Evolutionary conservation across 1,284 basidiomycete species (phyloP), one percentile per base, ranked within the genome.

Genomic region (Sphagnurus paluster): DNA sequence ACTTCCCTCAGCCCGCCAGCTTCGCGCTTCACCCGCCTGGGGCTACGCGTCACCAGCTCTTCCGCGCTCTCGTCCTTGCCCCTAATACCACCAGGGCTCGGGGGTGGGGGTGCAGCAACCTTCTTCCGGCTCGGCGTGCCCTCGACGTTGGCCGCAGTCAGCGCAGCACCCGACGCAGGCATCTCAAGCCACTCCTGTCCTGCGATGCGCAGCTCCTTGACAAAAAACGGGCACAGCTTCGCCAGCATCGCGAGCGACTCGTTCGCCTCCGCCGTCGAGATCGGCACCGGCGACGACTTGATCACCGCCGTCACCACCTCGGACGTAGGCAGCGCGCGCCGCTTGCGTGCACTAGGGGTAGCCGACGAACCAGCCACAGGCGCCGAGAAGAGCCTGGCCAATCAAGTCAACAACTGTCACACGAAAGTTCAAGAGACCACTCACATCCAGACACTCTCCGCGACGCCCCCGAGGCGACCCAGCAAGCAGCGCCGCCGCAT

Each of bases 391-490:
- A 87, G 64, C 84, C 85, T 86, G 50, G 16, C 41, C 25, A 23
- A 48, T 42, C n/a, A n/a, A n/a, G 54, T 11, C 25, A 19, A 29
- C 42, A 28, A 38, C 42, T 49, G 11, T 5, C 5, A n/a, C n/a
- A 20, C 9, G 16, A 25, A 30, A 11, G 25, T 21, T 16, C 32
- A 43, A 43, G 23, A 17, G 20, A 35, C 34, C 24, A 70, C 82
- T 62, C 57, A 86, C 88, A 90, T 90, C 87, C 88, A 90, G n/a
- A 85, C 76, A 52, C 87, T 86, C 60, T 90, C 87, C n/a, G 87
- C 88, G 16, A 90, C 76, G 10, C 84, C 82, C 23, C 76, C 75
- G 8, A 91, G 75, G n/a, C 87, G 79, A 42, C 87, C 87, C 7
- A 91, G 71, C 14, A 90, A 63, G 56, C 86, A 87, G 30, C 84